These are phyloP conservation scores for Debaryomyces sp. DNA, from an alignment of 1,139 yeast species.

Conservation along the genomic window DNA sequence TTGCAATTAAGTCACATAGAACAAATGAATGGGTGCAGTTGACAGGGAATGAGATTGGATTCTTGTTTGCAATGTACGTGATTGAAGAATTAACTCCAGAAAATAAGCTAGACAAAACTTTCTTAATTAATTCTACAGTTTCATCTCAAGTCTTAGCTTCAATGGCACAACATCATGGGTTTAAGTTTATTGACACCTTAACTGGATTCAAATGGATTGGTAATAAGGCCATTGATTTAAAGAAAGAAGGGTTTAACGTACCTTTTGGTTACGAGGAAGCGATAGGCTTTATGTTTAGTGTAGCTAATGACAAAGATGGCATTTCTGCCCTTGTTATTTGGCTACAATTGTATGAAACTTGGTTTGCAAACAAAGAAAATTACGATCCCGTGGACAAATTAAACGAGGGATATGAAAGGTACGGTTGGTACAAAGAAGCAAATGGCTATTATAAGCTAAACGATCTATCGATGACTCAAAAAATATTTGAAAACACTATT, in stretches of 20 bases:
- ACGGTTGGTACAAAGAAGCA: constrained; percentile 81
- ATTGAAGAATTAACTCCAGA: constrained; percentile 39
- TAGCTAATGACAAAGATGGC: constrained; percentile 95
- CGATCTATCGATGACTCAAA: constrained; percentile 51
- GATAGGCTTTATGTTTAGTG: constrained; percentile 87
- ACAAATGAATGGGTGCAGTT: constrained; percentile 68
- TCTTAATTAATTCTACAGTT: constrained; percentile 84
- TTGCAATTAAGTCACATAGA: constrained; percentile 53
- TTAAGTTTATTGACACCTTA: constrained; percentile 74
- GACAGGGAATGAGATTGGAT: constrained; percentile 91
- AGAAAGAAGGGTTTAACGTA: constrained; percentile 62
- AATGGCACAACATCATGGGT: constrained; percentile 66
- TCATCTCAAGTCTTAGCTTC: constrained; percentile 80
- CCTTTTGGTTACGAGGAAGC: constrained; percentile 97
- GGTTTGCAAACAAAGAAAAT: constrained; percentile 37
- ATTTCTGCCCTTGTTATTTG: constrained; percentile 80
- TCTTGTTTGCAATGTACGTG: constrained; percentile 71
- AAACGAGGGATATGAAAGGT: constrained; percentile 58
- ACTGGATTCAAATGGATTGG: constrained; percentile 99
- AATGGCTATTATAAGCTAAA: constrained; percentile 83
- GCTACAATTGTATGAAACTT: constrained; percentile 64
- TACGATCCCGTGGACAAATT: constrained; percentile 50
- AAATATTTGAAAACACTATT: constrained; percentile 47
- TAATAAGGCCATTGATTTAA: constrained; percentile 77
- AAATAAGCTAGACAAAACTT: constrained; percentile 42